Evolutionary conservation across 148 eudicot species (phyloP).

Genomic region (Cornus kousa): DNA sequence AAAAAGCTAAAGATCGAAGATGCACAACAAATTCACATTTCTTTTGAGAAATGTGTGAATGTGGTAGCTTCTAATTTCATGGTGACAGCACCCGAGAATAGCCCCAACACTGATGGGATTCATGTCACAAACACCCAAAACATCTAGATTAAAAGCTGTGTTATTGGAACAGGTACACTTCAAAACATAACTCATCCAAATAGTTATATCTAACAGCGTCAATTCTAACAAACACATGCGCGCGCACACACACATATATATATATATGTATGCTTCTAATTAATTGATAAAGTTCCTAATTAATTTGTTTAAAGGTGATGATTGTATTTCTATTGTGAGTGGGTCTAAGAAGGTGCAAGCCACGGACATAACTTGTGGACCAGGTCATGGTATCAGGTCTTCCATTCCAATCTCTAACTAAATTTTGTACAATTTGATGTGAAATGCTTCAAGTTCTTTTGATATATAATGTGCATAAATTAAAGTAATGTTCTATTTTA

Average conservation of each 20-base stretch:
- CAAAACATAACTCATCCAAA: too few species aligned
- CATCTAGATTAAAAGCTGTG: conserved; percentile 30
- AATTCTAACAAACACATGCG: too few species aligned
- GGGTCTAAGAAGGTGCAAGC: conserved; percentile 55
- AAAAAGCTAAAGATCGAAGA: conserved; percentile 44
- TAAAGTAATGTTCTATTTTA: background rate
- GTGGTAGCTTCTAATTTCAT: conserved; percentile 42
- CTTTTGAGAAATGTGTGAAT: conserved; percentile 37
- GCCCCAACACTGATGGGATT: conserved; percentile 91
- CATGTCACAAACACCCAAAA: conserved; percentile 55
- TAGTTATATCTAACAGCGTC: too few species aligned
- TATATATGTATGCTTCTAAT: too few species aligned
- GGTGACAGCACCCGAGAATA: conserved; percentile 47
- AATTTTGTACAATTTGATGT: too few species aligned
- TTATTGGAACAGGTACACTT: conserved; percentile 64
- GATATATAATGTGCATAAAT: background rate
- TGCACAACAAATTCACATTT: conserved; percentile 73
- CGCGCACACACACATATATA: too few species aligned
- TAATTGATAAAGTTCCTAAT: background rate
- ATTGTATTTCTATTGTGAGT: conserved; percentile 69
- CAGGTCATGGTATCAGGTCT: conserved; percentile 92
- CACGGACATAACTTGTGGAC: conserved; percentile 59
- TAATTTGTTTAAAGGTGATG: conserved; percentile 45
- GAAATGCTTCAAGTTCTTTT: too few species aligned
- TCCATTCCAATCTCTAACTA: background rate